Percentiles rank a stretch among this genome's conserved stretches.
phyloP scores from a whole-genome alignment of 345 rosid genomes.

The Populus euphratica region DNA sequence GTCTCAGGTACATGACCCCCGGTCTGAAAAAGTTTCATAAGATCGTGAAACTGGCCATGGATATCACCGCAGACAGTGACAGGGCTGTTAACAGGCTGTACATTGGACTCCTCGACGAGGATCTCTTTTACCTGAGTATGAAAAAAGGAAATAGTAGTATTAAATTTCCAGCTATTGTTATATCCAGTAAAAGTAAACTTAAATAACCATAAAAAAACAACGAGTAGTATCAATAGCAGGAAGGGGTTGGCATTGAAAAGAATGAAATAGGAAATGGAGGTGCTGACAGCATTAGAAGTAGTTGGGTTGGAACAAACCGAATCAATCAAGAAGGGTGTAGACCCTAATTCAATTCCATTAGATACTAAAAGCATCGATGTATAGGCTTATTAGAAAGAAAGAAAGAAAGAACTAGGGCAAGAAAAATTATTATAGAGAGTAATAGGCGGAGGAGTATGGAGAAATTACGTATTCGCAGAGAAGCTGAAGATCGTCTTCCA shows the following conservation, averaged over 20 bases:
- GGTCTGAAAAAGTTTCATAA: constrained; percentile 97
- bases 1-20: constrained; percentile 99
- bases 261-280: not conserved
- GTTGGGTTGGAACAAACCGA: not conserved
- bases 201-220: not conserved
- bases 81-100: constrained; percentile 99
- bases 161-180: not conserved
- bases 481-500: constrained; percentile 95
- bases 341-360: not conserved
- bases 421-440: not conserved
- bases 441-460: not conserved
- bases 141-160: not conserved
- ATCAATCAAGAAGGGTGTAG: not conserved
- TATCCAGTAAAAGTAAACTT: not conserved
- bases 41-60: constrained; percentile 99
- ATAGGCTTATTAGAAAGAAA: not conserved
- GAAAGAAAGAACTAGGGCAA: not conserved
- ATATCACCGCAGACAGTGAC: constrained; percentile 99
- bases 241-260: too few relatives aligned
- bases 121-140: constrained; percentile 82
- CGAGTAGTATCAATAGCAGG: not conserved
- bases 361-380: not conserved
- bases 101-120: constrained; percentile 96
- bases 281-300: not conserved
- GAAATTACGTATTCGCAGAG: constrained; percentile 86